Conservation (phyloP, 2,329 filamentous ascomycete genomes). For the Talaromyces sp. region DNA sequence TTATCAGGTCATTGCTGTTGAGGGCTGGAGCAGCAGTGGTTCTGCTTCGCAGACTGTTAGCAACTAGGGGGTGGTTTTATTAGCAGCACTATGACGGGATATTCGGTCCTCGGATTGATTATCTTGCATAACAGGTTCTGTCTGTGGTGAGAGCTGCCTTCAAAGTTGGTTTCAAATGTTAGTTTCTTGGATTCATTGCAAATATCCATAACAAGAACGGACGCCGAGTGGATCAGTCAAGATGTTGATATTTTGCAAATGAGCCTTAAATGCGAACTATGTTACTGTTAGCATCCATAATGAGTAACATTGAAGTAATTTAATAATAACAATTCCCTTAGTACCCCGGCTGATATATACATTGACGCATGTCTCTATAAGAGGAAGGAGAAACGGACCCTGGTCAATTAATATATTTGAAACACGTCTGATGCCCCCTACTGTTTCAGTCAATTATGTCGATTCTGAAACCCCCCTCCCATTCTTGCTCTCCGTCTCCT, state of each 20-base stretch:
- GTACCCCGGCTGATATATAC: not conserved
- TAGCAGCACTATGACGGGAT: not conserved
- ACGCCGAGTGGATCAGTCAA: not conserved
- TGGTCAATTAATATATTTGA: not conserved
- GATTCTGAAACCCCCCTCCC: not conserved
- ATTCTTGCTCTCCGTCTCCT: not conserved
- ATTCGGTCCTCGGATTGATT: not conserved
- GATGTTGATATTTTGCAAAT: not conserved
- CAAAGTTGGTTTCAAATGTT: not conserved
- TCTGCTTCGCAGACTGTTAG: constrained; percentile 5
- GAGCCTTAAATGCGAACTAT: not conserved
- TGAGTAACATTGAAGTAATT: not conserved
- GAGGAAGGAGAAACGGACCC: not conserved
- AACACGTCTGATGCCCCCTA: not conserved
- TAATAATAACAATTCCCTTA: not conserved
- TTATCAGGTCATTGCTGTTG: constrained; percentile 40
- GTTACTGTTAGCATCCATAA: not conserved
- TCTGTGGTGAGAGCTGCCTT: not conserved
- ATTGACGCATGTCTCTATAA: not conserved
- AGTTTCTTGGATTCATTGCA: not conserved
- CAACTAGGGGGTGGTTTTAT: not conserved
- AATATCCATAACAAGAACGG: not conserved
- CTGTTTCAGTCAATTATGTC: not conserved
- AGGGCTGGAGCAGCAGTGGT: constrained; percentile 19
- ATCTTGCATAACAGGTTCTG: not conserved